Conservation (phyloP, 2,329 filamentous ascomycete genomes). For the Pseudogymnoascus sp. region DNA sequence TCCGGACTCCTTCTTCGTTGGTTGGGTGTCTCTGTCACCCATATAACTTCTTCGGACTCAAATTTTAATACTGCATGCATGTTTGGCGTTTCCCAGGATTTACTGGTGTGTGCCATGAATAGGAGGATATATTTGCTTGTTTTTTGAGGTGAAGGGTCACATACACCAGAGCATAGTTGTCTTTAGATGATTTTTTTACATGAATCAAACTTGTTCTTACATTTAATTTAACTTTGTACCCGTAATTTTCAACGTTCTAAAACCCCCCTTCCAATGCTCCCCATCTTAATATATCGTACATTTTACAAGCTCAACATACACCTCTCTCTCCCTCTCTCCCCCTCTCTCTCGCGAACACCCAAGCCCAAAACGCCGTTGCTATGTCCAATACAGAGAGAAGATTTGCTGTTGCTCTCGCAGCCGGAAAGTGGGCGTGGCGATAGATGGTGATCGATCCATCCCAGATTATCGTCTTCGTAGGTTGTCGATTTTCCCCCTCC, state of each 20-base stretch:
- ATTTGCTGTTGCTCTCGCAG: conserved; percentile 7
- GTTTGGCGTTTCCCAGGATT: conserved; percentile 6
- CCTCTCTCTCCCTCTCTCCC: neutral
- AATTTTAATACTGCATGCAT: conserved; percentile 1
- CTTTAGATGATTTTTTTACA: neutral
- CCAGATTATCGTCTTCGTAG: neutral
- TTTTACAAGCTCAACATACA: neutral
- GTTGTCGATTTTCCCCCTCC: neutral
- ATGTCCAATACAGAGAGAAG: conserved; percentile 10
- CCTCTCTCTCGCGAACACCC: neutral
- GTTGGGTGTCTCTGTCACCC: neutral
- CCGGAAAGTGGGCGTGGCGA: neutral
- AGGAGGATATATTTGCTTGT: neutral
- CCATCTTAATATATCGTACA: conserved; percentile 5
- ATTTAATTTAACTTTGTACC: conserved; percentile 3
- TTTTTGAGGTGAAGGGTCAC: neutral
- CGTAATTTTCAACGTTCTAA: conserved; percentile 5
- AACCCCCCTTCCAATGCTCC: neutral
- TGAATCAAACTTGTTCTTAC: conserved; percentile 8
- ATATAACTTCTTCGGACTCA: neutral
- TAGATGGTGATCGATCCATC: neutral
- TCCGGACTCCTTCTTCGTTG: neutral
- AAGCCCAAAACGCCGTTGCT: conserved; percentile 9
- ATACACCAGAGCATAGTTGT: neutral
- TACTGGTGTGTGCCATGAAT: conserved; percentile 3